phyloP scores from a whole-genome alignment of 345 rosid species.

The Cardiospermum halicacabum region DNA sequence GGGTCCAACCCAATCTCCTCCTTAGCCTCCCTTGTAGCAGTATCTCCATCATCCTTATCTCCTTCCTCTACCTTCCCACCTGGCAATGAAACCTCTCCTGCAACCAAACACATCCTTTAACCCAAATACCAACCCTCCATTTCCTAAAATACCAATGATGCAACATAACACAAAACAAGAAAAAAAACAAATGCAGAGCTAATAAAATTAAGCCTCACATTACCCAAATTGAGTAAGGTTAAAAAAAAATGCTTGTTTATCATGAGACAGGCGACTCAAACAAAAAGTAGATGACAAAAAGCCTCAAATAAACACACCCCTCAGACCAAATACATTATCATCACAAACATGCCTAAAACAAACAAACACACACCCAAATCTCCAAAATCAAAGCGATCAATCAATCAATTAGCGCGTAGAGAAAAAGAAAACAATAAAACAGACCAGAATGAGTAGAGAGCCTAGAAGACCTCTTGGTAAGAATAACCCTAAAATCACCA shows the following conservation, averaged over 20 bases:
- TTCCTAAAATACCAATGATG: not conserved
- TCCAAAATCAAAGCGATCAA: not conserved
- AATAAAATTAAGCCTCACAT: not conserved
- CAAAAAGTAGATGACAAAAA: not conserved
- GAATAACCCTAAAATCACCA: slow-evolving; percentile 76
- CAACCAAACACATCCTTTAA: slow-evolving; percentile 17
- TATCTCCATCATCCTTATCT: slow-evolving; percentile 61
- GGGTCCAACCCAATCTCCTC: slow-evolving; percentile 78
- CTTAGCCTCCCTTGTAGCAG: slow-evolving; percentile 66
- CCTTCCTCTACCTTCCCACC: slow-evolving; percentile 74
- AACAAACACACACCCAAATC: not conserved
- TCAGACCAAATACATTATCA: not conserved
- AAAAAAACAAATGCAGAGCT: not conserved
- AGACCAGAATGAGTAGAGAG: slow-evolving; percentile 86
- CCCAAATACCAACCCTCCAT: slow-evolving; percentile 2
- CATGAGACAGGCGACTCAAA: not conserved
- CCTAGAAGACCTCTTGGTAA: slow-evolving; percentile 76
- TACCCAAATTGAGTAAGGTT: not conserved
- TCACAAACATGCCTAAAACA: not conserved
- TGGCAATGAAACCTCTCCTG: slow-evolving; percentile 81
- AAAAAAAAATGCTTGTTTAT: not conserved
- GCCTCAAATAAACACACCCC: not conserved
- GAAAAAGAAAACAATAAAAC: slow-evolving; percentile 21
- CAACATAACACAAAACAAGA: not conserved
- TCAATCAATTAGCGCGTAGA: not conserved